These are phyloP conservation scores for Lignosus rhinocerotis DNA, from an alignment of 1,284 basidiomycete genomes.

Conservation along the genomic window DNA sequence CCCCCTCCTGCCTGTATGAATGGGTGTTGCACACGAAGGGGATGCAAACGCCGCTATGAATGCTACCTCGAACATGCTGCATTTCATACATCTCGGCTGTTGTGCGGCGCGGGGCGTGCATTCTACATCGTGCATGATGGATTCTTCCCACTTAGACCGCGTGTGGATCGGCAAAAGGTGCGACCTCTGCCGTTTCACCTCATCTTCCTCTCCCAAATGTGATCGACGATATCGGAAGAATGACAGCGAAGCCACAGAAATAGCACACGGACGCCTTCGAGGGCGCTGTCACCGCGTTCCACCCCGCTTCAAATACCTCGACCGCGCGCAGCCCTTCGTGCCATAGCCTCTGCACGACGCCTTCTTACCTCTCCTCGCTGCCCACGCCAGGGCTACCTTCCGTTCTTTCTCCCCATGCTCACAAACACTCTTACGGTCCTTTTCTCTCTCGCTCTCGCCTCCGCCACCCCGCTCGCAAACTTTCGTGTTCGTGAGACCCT, in stretches of 20 bases:
- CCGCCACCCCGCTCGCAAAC: background rate
- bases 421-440: background rate
- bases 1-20: background rate
- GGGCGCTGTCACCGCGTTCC: background rate
- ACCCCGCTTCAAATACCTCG: background rate
- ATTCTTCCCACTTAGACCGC: background rate
- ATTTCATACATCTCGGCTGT: background rate
- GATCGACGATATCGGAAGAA: background rate
- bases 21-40: background rate
- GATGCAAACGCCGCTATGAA: background rate
- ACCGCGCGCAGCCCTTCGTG: background rate
- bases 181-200: background rate
- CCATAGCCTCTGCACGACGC: background rate
- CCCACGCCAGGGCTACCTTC: too few relatives aligned
- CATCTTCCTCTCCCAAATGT: background rate
- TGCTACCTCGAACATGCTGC: background rate
- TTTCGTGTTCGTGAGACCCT: conserved; percentile 22
- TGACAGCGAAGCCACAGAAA: background rate
- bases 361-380: too few relatives aligned
- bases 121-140: background rate
- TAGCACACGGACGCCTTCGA: background rate
- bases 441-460: background rate
- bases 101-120: background rate
- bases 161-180: background rate
- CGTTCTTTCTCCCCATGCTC: background rate